These are phyloP conservation scores for Panicum miliaceum DNA, from an alignment of 176 grass and related monocot species.

Conservation along the genomic window DNA sequence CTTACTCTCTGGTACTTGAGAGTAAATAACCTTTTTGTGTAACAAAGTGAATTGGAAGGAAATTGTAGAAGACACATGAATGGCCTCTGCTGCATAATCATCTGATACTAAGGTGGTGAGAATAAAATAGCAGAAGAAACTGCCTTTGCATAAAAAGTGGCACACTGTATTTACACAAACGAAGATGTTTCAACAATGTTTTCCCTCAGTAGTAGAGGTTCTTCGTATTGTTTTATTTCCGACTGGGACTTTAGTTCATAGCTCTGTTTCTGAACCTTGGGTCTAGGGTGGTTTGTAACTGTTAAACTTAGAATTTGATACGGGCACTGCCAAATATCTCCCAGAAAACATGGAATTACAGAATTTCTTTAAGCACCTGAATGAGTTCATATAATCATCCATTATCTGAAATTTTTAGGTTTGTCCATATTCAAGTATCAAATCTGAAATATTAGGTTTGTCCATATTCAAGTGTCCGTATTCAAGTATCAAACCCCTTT, in stretches of 20 bases:
- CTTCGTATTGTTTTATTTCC: background rate
- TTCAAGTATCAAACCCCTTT: background rate
- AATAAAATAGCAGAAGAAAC: background rate
- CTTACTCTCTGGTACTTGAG: background rate
- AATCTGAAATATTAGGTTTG: too few relatives aligned
- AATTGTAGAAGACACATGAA: background rate
- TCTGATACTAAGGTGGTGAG: background rate
- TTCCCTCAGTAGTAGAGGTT: background rate
- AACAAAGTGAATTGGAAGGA: background rate
- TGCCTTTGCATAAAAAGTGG: background rate
- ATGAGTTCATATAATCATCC: background rate
- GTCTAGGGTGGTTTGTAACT: background rate
- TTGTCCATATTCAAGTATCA: too few relatives aligned
- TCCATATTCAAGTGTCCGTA: background rate
- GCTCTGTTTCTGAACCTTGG: background rate
- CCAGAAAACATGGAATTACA: background rate
- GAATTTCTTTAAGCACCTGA: background rate
- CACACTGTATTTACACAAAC: background rate
- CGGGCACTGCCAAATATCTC: background rate
- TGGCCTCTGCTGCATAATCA: background rate
- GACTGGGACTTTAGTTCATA: background rate
- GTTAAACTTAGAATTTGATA: background rate
- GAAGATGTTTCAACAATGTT: background rate
- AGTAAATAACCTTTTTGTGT: background rate
- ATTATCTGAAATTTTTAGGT: background rate